phyloP scores from a whole-genome alignment of 768 basidiomycete genomes.

The Dentipellis sp. region DNA sequence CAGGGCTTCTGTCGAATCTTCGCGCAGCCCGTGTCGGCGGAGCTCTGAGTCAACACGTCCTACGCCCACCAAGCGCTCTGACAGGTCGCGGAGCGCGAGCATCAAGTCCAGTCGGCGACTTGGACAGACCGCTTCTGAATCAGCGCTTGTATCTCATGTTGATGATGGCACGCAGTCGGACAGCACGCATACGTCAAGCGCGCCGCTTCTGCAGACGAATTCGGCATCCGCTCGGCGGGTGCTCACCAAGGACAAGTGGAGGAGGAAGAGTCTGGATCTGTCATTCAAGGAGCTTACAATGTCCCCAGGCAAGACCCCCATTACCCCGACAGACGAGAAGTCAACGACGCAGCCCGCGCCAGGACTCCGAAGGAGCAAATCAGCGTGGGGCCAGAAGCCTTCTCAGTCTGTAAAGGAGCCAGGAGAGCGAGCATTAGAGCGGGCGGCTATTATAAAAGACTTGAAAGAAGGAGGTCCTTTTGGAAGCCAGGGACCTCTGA shows the following conservation, averaged over 20 bases:
- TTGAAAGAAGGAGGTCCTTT: not conserved
- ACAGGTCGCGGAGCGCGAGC: not conserved
- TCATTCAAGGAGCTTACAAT: not conserved
- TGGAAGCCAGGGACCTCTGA: constrained; percentile 7
- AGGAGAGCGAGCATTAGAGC: constrained; percentile 1
- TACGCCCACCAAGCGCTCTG: not conserved
- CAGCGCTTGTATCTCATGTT: not conserved
- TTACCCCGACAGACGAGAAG: no score
- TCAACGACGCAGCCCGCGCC: not conserved
- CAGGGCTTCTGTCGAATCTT: not conserved
- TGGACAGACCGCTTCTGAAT: no score
- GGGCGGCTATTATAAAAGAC: not conserved
- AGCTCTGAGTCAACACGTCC: no score
- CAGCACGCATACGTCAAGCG: not conserved
- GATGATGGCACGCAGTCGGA: not conserved
- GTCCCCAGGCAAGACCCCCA: no score
- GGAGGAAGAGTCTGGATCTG: constrained; percentile 3
- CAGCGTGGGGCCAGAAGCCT: constrained; percentile 19
- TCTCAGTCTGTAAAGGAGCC: not conserved
- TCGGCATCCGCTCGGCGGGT: not conserved
- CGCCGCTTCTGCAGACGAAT: not conserved
- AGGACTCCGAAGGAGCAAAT: constrained; percentile 18
- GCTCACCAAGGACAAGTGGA: not conserved
- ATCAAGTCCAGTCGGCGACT: no score
- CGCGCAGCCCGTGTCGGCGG: not conserved